Evolutionary conservation across 23 red algal genomes (phyloP).

Genomic region (Gracilaria gracilis): DNA sequence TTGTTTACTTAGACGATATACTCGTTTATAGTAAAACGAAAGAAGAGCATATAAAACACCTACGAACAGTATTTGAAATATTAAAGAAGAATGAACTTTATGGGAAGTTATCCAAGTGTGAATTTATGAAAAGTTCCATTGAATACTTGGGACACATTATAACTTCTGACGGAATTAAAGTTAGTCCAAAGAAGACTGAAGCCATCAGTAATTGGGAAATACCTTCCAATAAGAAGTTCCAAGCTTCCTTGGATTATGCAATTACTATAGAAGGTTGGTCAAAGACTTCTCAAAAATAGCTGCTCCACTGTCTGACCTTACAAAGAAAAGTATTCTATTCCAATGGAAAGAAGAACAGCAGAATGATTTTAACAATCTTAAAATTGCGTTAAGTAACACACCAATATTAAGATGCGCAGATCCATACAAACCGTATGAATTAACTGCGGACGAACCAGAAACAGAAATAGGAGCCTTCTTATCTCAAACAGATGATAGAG

Average conservation of each 20-base stretch:
- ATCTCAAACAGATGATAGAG: constrained; percentile 42
- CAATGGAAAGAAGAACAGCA: neutral
- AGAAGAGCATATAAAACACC: constrained; percentile 38
- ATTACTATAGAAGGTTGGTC: constrained; percentile 58
- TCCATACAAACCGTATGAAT: constrained; percentile 20
- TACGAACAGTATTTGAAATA: constrained; percentile 22
- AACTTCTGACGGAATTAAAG: constrained; percentile 2
- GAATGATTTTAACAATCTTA: neutral
- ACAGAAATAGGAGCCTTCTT: constrained; percentile 23
- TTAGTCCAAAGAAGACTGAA: constrained; percentile 43
- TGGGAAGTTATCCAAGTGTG: constrained; percentile 23
- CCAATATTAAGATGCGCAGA: constrained; percentile 16
- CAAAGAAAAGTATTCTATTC: constrained; percentile 15
- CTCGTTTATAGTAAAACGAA: constrained; percentile 52
- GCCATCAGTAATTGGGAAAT: constrained; percentile 20
- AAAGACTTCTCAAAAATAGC: constrained; percentile 34
- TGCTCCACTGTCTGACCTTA: constrained; percentile 10
- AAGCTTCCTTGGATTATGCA: constrained; percentile 49
- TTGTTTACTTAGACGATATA: constrained; percentile 57
- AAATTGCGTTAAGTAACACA: constrained; percentile 22
- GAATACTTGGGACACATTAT: constrained; percentile 65
- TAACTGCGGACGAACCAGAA: constrained; percentile 30
- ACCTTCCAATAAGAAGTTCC: constrained; percentile 23
- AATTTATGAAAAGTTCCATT: constrained; percentile 25
- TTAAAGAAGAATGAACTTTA: constrained; percentile 40